Evolutionary conservation across 495 filamentous ascomycete species (phyloP), one percentile per base, ranked within the genome.

Genomic region (Penicillium riverlandense): DNA sequence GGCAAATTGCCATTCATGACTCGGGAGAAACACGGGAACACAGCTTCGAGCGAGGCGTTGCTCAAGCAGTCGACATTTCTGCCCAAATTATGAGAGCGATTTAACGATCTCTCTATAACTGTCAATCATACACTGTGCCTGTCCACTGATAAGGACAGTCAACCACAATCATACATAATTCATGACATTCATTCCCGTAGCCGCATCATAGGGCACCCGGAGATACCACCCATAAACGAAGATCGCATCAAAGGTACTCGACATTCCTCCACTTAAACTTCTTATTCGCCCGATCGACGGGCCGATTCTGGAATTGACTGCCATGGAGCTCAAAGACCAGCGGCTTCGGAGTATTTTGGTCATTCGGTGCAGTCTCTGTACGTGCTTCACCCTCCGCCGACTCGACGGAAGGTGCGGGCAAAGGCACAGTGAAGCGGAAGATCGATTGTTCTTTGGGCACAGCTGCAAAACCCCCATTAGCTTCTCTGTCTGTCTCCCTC

Each of bases 381-480:
- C 46, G 41, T 28, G 41, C 28, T 32, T 58, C 14, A 44, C 48
- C 14, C 32, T 38, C 41, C 33, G 12, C 37, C 12, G 67, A 22
- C 22, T 22, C 22, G 22, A 22, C 22, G 22, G 22, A 22, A 3
- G 22, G 22, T 3, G 22, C 6, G 22, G 22, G 72, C 3, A 76
- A 50, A 6, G 84, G 79, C 11, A 97, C 71, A 41, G 74, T 72
- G 54, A 97, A 80, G 12, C 85, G 77, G 59, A 98, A 96, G 9
- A 94, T 66, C 0, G 88, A 88, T 34, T 89, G 80, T 56, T 91
- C 90, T 59, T 98, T 98, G 3, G 92, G 90, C 44, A 96, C 72
- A 13, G 77, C 75, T 83, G 48, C 36, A 39, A 41, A 34, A 4
- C 3, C 2, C 10, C 32, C 10, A 34, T 22, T 22, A 22, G 22